Evolutionary conservation across 352 stramenopile genomes (phyloP).

Genomic region (Sclerospora graminicola): DNA sequence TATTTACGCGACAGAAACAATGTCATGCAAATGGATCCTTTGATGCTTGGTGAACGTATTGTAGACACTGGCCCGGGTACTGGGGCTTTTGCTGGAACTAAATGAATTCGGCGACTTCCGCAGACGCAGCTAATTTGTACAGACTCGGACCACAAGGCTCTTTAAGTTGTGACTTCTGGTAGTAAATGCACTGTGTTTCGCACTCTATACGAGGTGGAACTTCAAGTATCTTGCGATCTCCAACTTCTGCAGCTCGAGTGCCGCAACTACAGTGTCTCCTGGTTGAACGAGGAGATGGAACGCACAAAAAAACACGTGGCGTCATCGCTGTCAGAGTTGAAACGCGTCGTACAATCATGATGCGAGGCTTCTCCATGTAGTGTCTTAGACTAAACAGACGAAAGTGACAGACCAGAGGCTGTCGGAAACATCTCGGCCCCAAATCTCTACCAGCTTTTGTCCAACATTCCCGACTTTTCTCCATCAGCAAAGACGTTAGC

Average conservation of each 20-base stretch:
- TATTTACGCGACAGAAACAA: conserved; percentile 86
- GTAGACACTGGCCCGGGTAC: conserved; percentile 47
- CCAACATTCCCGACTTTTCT: conserved; percentile 17
- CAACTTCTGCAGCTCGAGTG: conserved; percentile 53
- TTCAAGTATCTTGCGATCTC: conserved; percentile 75
- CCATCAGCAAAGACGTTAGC: conserved; percentile 21
- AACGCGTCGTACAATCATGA: conserved; percentile 56
- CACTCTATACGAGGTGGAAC: conserved; percentile 64
- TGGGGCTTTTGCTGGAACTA: conserved; percentile 40
- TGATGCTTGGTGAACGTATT: conserved; percentile 60
- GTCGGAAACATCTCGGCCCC: background rate
- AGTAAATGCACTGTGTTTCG: conserved; percentile 26
- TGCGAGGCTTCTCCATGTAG: conserved; percentile 4
- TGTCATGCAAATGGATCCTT: conserved; percentile 73
- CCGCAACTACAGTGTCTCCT: conserved; percentile 67
- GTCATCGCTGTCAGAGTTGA: conserved; percentile 42
- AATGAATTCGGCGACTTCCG: conserved; percentile 57
- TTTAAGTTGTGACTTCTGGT: conserved; percentile 18
- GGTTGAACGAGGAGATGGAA: conserved; percentile 40
- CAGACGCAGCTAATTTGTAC: conserved; percentile 31
- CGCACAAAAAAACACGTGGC: conserved; percentile 21
- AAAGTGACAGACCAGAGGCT: too few relatives aligned
- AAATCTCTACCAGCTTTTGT: conserved; percentile 35
- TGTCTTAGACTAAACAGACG: too few relatives aligned
- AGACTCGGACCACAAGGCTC: conserved; percentile 18